Evolutionary conservation across 371 early-diverging fungal species (phyloP), one percentile per base, ranked within the genome.

Genomic region (Syncephalis plumigaleata): DNA sequence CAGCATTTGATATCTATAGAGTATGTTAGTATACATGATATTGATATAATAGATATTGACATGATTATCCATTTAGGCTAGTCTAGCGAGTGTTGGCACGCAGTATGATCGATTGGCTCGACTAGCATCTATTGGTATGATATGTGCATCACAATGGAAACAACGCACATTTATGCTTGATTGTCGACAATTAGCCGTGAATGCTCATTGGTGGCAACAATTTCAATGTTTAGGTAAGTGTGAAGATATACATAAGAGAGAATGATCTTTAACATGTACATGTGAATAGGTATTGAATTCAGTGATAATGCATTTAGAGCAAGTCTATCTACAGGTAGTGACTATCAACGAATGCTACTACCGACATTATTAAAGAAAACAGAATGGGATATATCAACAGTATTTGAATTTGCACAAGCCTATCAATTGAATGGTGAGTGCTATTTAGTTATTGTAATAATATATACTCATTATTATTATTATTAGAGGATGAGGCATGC

Each of bases 151-250:
- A 9, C 58, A 56, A 2, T 72, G 69, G 67, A 53, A 53, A 27
- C 71, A 71, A 48, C 55, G 59, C 7, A 43, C 39, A 2, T 67
- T 71, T 44, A 54, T 53, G 39, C 50, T 60, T 13, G 44, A 50
- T 31, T 71, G 72, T 50, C 44, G 55, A 42, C 53, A 57, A 15
- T 38, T 66, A 3, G 57, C 57, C 18, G 51, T 44, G 16, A 58
- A 71, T 42, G 62, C 67, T n/a, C 38, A 52, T 36, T 71, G 72
- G 72, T 69, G 58, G 58, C 58, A 66, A 22, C 67, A 71, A 44
- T 50, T 71, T 5, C 27, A 53, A 44, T 45, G 65, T n/a, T n/a
- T n/a, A n/a, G n/a, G n/a, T n/a, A n/a, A n/a, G n/a, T n/a, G n/a
- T n/a, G n/a, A n/a, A n/a, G n/a, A n/a, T n/a, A n/a, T n/a, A n/a